Conservation (phyloP, 768 basidiomycete species). For the Lactifluus subvellereus region DNA sequence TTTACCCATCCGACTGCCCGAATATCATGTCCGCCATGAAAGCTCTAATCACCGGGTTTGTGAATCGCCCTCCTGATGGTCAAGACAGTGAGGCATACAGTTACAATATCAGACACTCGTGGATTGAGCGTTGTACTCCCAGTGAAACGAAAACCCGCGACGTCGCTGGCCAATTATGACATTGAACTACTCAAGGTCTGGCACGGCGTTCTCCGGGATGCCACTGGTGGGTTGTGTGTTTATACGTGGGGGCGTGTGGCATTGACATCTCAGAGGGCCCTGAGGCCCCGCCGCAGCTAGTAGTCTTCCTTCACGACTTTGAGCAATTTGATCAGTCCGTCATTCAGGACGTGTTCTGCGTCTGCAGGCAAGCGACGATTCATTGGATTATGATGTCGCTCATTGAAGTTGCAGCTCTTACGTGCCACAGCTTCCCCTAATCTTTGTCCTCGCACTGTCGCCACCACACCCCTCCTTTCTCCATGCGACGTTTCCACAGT, state of each 20-base stretch:
- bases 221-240: conserved; percentile 12
- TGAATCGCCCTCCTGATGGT: conserved; percentile 19
- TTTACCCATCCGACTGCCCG: conserved; percentile 21
- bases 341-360: conserved; percentile 63
- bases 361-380: conserved; percentile 51
- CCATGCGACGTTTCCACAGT: conserved; percentile 52
- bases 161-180: conserved; percentile 56
- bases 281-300: conserved; percentile 36
- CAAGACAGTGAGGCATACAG: conserved; percentile 18
- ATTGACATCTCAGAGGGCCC: conserved; percentile 20
- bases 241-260: conserved; percentile 5
- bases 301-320: conserved; percentile 66
- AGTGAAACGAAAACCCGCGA: conserved; percentile 42
- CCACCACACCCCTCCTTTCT: conserved; percentile 53
- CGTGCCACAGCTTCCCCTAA: conserved; percentile 49
- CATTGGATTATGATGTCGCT: neutral
- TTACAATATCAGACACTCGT: neutral
- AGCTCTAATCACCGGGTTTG: conserved; percentile 21
- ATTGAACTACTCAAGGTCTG: conserved; percentile 54
- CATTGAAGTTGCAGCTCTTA: conserved; percentile 40
- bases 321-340: conserved; percentile 61
- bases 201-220: conserved; percentile 42
- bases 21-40: conserved; percentile 25
- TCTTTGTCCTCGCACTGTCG: conserved; percentile 58
- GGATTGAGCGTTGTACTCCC: conserved; percentile 26